Evolutionary conservation across 2,329 filamentous ascomycete genomes (phyloP).

Genomic region (Cylindrodendrum hubeiense): DNA sequence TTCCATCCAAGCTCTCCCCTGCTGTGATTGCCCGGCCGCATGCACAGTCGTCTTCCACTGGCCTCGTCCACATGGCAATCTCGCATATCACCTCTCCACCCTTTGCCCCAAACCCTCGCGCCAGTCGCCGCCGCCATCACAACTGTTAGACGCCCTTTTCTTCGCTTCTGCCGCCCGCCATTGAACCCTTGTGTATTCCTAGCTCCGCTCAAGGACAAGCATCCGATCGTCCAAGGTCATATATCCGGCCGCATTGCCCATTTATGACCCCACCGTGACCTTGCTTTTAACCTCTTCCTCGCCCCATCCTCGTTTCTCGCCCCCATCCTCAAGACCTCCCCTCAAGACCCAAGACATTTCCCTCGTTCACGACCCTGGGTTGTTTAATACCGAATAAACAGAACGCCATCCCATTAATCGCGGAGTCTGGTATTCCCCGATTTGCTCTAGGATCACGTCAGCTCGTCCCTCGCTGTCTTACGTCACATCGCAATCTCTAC

Average conservation of each 20-base stretch:
- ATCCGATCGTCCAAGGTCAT: constrained; percentile 42
- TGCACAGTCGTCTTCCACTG: constrained; percentile 14
- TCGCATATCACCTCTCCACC: constrained; percentile 40
- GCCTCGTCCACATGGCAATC: constrained; percentile 47
- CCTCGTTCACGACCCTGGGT: constrained; percentile 27
- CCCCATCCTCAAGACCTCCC: constrained; percentile 26
- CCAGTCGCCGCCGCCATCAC: constrained; percentile 38
- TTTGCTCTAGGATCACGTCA: constrained; percentile 16
- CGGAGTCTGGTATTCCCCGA: constrained; percentile 45
- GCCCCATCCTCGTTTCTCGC: constrained; percentile 24
- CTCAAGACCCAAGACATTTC: constrained; percentile 25
- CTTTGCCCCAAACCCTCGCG: constrained; percentile 18
- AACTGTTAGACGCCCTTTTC: constrained; percentile 23
- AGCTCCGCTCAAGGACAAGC: constrained; percentile 34
- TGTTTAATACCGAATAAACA: constrained; percentile 12
- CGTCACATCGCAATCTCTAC: constrained; percentile 8
- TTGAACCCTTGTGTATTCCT: constrained; percentile 35
- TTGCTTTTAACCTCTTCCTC: constrained; percentile 40
- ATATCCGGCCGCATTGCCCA: constrained; percentile 42
- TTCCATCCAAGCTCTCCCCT: constrained; percentile 34
- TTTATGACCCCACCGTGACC: constrained; percentile 37
- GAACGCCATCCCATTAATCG: constrained; percentile 13
- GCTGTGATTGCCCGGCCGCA: constrained; percentile 39
- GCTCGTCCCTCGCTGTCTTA: constrained; percentile 14
- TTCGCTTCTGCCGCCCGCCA: constrained; percentile 28